Evolutionary conservation across 2,329 filamentous ascomycete species (phyloP).

Genomic region (Fusarium oligoseptatum): DNA sequence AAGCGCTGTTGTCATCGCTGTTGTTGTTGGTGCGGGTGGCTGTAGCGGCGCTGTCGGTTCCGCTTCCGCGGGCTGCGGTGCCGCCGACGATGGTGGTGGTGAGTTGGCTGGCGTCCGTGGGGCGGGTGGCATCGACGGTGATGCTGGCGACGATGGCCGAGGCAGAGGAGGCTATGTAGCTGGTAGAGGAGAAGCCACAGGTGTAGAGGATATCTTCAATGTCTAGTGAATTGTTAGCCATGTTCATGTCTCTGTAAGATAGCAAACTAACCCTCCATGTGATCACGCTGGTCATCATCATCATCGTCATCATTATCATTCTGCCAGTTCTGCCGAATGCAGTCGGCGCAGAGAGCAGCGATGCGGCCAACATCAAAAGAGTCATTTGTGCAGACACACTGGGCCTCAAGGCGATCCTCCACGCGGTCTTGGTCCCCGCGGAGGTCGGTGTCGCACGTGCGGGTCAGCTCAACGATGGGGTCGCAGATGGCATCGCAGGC

Average conservation of each 20-base stretch:
- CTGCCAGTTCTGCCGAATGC: constrained; percentile 51
- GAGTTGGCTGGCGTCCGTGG: constrained; percentile 51
- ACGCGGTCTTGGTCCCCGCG: constrained; percentile 47
- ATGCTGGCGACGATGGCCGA: constrained; percentile 46
- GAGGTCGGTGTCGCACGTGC: constrained; percentile 53
- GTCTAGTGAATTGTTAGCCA: constrained; percentile 40
- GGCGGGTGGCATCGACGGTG: constrained; percentile 49
- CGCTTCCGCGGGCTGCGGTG: constrained; percentile 20
- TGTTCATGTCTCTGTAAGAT: accelerated
- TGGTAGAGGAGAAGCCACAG: constrained; percentile 52
- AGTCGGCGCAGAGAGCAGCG: constrained; percentile 54
- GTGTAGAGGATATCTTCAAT: constrained; percentile 52
- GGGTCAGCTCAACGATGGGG: constrained; percentile 52
- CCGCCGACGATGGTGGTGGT: constrained; percentile 51
- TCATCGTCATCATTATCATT: constrained; percentile 39
- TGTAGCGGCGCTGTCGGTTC: constrained; percentile 16
- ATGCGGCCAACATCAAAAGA: constrained; percentile 55
- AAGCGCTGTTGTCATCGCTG: constrained; percentile 5
- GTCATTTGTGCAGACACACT: constrained; percentile 58
- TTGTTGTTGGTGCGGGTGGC: constrained; percentile 11
- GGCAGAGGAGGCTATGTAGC: constrained; percentile 46
- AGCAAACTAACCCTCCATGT: constrained; percentile 40
- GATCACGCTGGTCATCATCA: constrained; percentile 29
- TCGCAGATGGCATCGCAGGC: constrained; percentile 53
- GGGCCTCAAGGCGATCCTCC: constrained; percentile 54